Conservation (phyloP, 139 green algal genomes). For the Eudorina sp. region DNA sequence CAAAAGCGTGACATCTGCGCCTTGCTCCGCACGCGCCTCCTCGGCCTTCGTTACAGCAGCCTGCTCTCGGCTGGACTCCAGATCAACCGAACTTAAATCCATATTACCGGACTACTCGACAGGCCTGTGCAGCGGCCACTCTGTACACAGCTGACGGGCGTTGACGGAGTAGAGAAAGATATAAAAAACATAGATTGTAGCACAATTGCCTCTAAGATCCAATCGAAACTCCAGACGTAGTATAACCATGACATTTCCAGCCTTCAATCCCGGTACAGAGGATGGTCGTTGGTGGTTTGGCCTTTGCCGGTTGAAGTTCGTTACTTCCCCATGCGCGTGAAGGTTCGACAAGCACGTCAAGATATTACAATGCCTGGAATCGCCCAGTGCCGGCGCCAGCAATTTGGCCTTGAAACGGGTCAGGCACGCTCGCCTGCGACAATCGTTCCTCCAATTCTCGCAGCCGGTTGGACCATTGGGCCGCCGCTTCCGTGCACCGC, state of each 20-base stretch:
- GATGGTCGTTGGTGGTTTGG: too few species aligned
- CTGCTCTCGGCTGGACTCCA: background rate
- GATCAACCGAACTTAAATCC: conserved; percentile 11
- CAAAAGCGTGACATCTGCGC: background rate
- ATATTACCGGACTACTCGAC: too few species aligned
- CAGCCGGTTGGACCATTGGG: background rate
- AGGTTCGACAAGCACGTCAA: too few species aligned
- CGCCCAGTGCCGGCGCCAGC: background rate
- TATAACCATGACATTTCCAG: too few species aligned
- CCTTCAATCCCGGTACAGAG: too few species aligned
- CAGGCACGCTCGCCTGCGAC: background rate
- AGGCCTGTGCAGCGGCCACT: background rate
- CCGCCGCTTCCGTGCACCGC: background rate
- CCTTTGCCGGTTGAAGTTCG: too few species aligned
- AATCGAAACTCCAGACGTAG: too few species aligned
- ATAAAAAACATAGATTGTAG: background rate
- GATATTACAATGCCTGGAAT: background rate
- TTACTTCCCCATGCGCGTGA: too few species aligned
- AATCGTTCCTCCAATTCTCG: background rate
- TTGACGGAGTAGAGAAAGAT: background rate
- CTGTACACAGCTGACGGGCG: background rate
- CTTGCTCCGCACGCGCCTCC: conserved; percentile 23
- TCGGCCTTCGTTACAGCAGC: background rate
- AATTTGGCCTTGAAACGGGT: background rate
- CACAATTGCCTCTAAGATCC: too few species aligned